Evolutionary conservation across 768 basidiomycete species (phyloP).

Genomic region (Collybiopsis confluens): DNA sequence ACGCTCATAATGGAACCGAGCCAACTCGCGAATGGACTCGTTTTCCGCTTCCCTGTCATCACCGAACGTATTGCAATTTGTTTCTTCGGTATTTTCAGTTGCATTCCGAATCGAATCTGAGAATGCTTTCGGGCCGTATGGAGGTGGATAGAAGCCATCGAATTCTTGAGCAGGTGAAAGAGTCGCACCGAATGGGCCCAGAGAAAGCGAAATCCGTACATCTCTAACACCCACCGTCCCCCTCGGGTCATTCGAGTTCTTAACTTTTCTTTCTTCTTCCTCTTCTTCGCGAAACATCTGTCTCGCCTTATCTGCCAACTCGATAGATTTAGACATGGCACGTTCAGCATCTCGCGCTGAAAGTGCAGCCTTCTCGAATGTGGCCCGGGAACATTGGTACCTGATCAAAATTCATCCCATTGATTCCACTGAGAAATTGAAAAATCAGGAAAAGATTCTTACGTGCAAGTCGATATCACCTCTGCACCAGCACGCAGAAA

Average conservation of each 20-base stretch:
- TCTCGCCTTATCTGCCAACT: constrained; percentile 46
- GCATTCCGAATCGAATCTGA: too few relatives aligned
- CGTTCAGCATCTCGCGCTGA: constrained; percentile 33
- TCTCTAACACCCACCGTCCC: constrained; percentile 15
- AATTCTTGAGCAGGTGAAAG: constrained; percentile 68
- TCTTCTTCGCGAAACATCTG: constrained; percentile 25
- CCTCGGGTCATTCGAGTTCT: too few relatives aligned
- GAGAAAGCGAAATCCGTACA: constrained; percentile 57
- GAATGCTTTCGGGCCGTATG: constrained; percentile 58
- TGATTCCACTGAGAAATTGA: too few relatives aligned
- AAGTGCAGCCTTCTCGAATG: constrained; percentile 51
- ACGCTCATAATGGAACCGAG: constrained; percentile 60
- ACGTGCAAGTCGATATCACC: constrained; percentile 71
- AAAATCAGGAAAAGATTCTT: constrained; percentile 10
- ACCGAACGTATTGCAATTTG: constrained; percentile 44
- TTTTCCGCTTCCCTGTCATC: constrained; percentile 22
- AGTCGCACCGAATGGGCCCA: constrained; percentile 73
- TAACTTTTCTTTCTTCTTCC: constrained; percentile 9
- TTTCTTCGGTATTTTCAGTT: constrained; percentile 20
- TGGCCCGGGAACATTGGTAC: constrained; percentile 60
- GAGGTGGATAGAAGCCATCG: constrained; percentile 70
- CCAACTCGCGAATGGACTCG: constrained; percentile 49
- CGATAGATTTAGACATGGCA: constrained; percentile 51
- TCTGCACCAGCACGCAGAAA: constrained; percentile 65
- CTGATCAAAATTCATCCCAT: constrained; percentile 29